Conservation (phyloP, 148 eudicot genomes). For the Tetragonia tetragonoides region DNA sequence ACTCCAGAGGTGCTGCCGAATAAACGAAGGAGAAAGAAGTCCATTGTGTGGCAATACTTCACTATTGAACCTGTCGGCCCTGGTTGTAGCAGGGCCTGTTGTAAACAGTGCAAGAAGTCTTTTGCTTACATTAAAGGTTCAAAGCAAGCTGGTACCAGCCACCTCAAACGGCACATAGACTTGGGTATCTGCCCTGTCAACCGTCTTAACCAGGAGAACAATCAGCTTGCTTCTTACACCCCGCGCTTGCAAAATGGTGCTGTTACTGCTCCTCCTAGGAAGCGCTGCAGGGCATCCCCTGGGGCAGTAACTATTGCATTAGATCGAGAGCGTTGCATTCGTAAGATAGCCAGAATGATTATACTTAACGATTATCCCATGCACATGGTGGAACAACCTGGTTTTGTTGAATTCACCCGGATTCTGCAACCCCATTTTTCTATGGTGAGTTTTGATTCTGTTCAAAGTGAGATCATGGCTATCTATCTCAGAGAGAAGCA, state of each 20-base stretch:
- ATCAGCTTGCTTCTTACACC: conserved; percentile 21
- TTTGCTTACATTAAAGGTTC: conserved; percentile 76
- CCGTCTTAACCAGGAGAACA: conserved; percentile 36
- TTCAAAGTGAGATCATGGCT: conserved; percentile 31
- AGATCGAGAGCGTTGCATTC: conserved; percentile 45
- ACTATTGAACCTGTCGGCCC: conserved; percentile 48
- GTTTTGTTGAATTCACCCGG: conserved; percentile 26
- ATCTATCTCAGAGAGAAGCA: conserved; percentile 52
- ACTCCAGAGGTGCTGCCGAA: conserved; percentile 36
- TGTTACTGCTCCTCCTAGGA: conserved; percentile 48
- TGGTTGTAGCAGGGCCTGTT: conserved; percentile 56
- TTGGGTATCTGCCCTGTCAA: conserved; percentile 61
- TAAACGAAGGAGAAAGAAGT: conserved; percentile 68
- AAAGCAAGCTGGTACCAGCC: conserved; percentile 84
- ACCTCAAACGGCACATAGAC: conserved; percentile 70
- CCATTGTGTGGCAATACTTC: conserved; percentile 84
- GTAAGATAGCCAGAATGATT: conserved; percentile 74
- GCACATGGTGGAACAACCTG: conserved; percentile 50
- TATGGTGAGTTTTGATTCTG: conserved; percentile 22
- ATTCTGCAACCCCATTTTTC: conserved; percentile 32
- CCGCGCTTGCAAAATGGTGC: conserved; percentile 31
- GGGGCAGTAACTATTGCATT: conserved; percentile 38
- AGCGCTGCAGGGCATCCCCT: conserved; percentile 49
- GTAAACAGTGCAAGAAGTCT: conserved; percentile 77
- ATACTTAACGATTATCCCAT: conserved; percentile 69